These are phyloP conservation scores for Trichoderma simmonsii DNA, from an alignment of 2,329 filamentous ascomycete genomes.

Conservation along the genomic window DNA sequence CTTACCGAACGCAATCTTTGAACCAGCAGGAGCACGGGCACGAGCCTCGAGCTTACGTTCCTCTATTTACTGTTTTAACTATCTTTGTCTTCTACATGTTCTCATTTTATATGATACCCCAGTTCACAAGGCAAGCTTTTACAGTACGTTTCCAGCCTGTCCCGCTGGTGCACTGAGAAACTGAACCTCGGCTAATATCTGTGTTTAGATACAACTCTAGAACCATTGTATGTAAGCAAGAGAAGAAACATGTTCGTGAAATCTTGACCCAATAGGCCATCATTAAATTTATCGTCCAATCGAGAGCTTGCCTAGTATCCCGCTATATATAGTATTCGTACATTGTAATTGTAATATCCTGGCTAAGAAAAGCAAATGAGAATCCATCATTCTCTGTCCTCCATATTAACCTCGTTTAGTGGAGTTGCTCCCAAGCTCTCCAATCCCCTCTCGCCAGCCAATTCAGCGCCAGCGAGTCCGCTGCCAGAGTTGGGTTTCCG, in stretches of 20 bases:
- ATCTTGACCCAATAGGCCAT: background rate
- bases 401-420: constrained; percentile 21
- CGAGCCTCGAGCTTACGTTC: no score
- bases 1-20: constrained; percentile 26
- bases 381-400: constrained; percentile 12
- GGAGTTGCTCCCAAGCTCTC: constrained; percentile 37
- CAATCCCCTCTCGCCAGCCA: constrained; percentile 34
- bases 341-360: background rate
- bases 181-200: background rate
- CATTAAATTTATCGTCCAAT: background rate
- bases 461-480: constrained; percentile 25
- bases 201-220: no score
- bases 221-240: background rate
- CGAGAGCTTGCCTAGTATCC: background rate
- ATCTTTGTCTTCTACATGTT: background rate
- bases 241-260: background rate
- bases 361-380: background rate
- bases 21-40: background rate
- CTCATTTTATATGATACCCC: background rate
- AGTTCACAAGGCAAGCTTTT: background rate
- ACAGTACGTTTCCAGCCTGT: no score
- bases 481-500: constrained; percentile 17
- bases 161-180: no score
- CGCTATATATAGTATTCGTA: constrained; percentile 3
- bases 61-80: no score